Base-by-base conservation (phyloP, 75 land plant species). In the Pseudotsuga menziesii region DNA sequence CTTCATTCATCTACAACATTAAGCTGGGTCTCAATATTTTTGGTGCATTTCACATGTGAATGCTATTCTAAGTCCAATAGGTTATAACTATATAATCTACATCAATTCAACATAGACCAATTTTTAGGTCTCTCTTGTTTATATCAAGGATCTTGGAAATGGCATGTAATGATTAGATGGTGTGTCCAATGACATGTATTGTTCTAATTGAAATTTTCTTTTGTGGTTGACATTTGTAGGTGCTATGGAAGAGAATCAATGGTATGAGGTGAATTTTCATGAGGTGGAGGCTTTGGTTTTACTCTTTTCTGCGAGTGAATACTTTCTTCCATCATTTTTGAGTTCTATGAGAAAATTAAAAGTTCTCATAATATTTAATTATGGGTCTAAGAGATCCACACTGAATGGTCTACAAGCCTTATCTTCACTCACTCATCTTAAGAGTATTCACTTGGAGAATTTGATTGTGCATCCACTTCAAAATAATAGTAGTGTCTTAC, bases 241-340 rank as follows among this genome's bases (percentile, higher is more conserved):
- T 57, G 89, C 81, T 52, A 87, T 89, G 89, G 77, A 61, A 25
- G 81, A 80, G 67, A 82, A 78, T 57, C 83, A 87, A 60, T 89
- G 89, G 91, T 79, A 66, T 15, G 44, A 58, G 0, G 83, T 89
- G 89, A 32, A 78, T 6, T 83, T 85, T 29, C 88, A 87, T 13
- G 81, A 84, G 41, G 79, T 89, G 20, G 89, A 89, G 78, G 91
- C 87, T 17, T 86, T 89, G 52, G 75, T 89, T 17, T 72, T 89
- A 14, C 87, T 77, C 59, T 87, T 87, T 44, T 80, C 83, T 8
- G 80, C 89, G 9, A 72, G 56, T 5, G 75, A 57, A 29, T 89
- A 87, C 78, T 84, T 77, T 76, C 59, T 89, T 61, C 91, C 91
- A 62, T 82, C 87, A 0, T 89, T 89, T 77, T 58, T 89, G 3